Evolutionary conservation across 2,329 filamentous ascomycete species (phyloP).

Genomic region (Xylaria sp.): DNA sequence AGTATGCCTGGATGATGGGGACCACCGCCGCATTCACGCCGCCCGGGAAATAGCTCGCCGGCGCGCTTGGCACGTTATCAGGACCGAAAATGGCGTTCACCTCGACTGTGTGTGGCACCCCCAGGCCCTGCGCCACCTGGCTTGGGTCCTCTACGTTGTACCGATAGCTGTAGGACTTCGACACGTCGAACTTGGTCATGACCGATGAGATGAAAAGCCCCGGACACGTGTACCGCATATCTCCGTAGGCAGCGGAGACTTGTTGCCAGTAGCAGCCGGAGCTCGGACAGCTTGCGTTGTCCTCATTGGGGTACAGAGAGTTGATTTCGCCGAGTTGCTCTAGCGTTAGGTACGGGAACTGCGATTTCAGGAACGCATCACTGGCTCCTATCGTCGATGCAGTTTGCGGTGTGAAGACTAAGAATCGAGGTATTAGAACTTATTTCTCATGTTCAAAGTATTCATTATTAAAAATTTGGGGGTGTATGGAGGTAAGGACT

Average conservation of each 20-base stretch:
- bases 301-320: slow-evolving; percentile 64
- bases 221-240: slow-evolving; percentile 74
- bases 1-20: slow-evolving; percentile 74
- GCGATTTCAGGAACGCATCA: slow-evolving; percentile 66
- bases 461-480: neutral
- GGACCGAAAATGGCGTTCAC: slow-evolving; percentile 75
- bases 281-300: slow-evolving; percentile 58
- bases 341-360: slow-evolving; percentile 67
- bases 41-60: slow-evolving; percentile 65
- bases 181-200: slow-evolving; percentile 43
- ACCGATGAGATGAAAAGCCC: slow-evolving; percentile 65
- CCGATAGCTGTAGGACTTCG: slow-evolving; percentile 73
- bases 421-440: neutral
- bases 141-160: slow-evolving; percentile 73
- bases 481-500: too few relatives aligned
- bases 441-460: neutral
- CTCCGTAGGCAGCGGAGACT: slow-evolving; percentile 68
- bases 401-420: slow-evolving; percentile 63
- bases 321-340: slow-evolving; percentile 64
- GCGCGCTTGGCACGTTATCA: slow-evolving; percentile 60
- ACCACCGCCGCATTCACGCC: slow-evolving; percentile 68
- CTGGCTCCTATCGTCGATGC: slow-evolving; percentile 61
- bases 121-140: slow-evolving; percentile 64
- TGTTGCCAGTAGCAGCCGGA: slow-evolving; percentile 69
- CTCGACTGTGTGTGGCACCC: slow-evolving; percentile 76